phyloP scores from a whole-genome alignment of 306 rosid species.

The Carpinus viminea region DNA sequence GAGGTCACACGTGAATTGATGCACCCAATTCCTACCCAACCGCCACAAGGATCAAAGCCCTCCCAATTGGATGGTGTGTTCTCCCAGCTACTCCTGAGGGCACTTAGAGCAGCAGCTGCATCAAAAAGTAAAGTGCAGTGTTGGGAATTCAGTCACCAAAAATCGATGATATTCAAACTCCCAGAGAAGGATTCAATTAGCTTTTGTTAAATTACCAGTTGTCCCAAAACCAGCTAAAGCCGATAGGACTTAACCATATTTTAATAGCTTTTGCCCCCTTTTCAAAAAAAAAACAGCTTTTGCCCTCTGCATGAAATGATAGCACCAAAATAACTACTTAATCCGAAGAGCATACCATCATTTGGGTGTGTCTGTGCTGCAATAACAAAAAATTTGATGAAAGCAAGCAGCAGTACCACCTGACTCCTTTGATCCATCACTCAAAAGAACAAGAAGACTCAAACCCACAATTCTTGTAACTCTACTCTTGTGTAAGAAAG shows the following conservation, averaged over 20 bases:
- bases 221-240: too few species aligned
- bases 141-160: not conserved
- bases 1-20: constrained; percentile 20
- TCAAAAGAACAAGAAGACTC: not conserved
- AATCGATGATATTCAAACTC: not conserved
- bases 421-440: constrained; percentile 19
- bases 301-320: not conserved
- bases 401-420: constrained; percentile 4
- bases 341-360: constrained; percentile 31
- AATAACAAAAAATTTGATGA: not conserved
- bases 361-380: not conserved
- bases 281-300: too few species aligned
- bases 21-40: constrained; percentile 51
- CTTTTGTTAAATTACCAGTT: too few species aligned
- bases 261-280: too few species aligned
- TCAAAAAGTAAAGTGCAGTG: not conserved
- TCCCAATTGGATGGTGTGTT: constrained; percentile 40
- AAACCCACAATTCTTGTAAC: not conserved
- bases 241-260: too few species aligned
- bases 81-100: constrained; percentile 24
- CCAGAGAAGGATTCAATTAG: not conserved
- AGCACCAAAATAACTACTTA: not conserved
- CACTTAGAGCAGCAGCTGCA: constrained; percentile 30
- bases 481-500: too few species aligned
- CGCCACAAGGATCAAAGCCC: constrained; percentile 39